Conservation (phyloP, 140 eudicot species). For the Cichorium intybus region DNA sequence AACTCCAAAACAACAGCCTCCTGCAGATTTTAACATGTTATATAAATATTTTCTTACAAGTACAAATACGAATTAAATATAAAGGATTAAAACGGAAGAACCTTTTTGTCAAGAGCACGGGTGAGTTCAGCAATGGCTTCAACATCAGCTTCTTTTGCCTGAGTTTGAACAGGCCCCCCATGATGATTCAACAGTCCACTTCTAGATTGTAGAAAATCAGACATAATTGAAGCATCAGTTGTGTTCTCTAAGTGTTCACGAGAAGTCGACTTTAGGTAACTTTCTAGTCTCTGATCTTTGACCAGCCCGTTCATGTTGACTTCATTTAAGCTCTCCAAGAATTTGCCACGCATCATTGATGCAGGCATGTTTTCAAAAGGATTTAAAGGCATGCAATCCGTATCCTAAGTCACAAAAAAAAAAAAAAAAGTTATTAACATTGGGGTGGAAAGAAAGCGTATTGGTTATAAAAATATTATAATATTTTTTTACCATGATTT, state of each 20-base stretch:
- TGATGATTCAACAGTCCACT: conserved; percentile 38
- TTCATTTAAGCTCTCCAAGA: conserved; percentile 57
- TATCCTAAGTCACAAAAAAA: conserved; percentile 55
- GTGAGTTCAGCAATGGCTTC: conserved; percentile 84
- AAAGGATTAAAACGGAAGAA: conserved; percentile 10
- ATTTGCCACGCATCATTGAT: conserved; percentile 56
- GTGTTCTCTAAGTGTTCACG: conserved; percentile 40
- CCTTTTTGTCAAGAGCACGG: conserved; percentile 94
- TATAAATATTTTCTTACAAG: conserved; percentile 2
- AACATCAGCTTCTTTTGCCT: conserved; percentile 84
- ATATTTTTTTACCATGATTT: conserved; percentile 73
- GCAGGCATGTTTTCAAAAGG: conserved; percentile 86
- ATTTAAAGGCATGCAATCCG: conserved; percentile 91
- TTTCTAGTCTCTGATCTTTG: conserved; percentile 42
- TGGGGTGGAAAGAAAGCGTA: not conserved
- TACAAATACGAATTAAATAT: not conserved
- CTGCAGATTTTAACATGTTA: conserved; percentile 38
- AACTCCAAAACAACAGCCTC: conserved; percentile 70
- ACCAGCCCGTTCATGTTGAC: conserved; percentile 40
- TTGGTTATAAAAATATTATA: too few relatives aligned
- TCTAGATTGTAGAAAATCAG: conserved; percentile 40
- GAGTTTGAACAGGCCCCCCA: conserved; percentile 39
- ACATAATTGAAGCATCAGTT: conserved; percentile 40
- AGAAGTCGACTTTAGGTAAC: conserved; percentile 32
- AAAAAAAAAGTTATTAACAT: not conserved